phyloP scores from a whole-genome alignment of 2,329 filamentous ascomycete species.

The Epichloe scottii region DNA sequence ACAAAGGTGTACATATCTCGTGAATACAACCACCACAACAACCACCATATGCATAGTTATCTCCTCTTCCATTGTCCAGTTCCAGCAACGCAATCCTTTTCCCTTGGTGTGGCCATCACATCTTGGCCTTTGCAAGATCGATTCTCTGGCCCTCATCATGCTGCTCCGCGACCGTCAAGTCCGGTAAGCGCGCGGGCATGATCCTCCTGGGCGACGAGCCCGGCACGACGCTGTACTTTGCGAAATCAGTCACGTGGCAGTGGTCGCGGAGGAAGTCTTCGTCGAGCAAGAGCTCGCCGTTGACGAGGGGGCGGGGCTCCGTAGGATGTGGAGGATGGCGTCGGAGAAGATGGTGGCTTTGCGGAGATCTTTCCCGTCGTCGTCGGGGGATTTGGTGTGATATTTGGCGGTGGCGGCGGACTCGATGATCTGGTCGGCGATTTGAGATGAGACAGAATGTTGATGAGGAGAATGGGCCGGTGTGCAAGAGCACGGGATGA shows the following conservation, averaged over 20 bases:
- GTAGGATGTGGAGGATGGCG: slow-evolving; percentile 61
- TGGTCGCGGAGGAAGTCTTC: slow-evolving; percentile 66
- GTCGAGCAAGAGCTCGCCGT: slow-evolving; percentile 61
- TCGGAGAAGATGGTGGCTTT: slow-evolving; percentile 67
- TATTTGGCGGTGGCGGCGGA: slow-evolving; percentile 57
- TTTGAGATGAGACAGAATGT: too few species aligned
- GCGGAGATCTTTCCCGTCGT: slow-evolving; percentile 43
- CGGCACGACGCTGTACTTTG: slow-evolving; percentile 55
- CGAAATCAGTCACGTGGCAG: slow-evolving; percentile 56
- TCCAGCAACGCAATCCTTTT: too few species aligned
- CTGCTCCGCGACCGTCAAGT: slow-evolving; percentile 63
- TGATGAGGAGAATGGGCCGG: too few species aligned
- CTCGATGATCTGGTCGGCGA: slow-evolving; percentile 42
- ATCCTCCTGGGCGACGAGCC: slow-evolving; percentile 57
- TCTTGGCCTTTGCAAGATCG: slow-evolving; percentile 32
- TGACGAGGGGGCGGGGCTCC: slow-evolving; percentile 48
- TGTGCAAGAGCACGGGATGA: background rate
- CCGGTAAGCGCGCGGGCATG: slow-evolving; percentile 60
- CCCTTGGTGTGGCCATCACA: slow-evolving; percentile 15
- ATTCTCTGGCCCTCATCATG: slow-evolving; percentile 63
- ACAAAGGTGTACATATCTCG: background rate
- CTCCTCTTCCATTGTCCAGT: too few species aligned
- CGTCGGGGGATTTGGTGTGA: slow-evolving; percentile 28
- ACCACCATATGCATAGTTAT: background rate
- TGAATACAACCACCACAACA: background rate